Conservation (phyloP, 2,329 filamentous ascomycete genomes). For the Colletotrichum sp. region DNA sequence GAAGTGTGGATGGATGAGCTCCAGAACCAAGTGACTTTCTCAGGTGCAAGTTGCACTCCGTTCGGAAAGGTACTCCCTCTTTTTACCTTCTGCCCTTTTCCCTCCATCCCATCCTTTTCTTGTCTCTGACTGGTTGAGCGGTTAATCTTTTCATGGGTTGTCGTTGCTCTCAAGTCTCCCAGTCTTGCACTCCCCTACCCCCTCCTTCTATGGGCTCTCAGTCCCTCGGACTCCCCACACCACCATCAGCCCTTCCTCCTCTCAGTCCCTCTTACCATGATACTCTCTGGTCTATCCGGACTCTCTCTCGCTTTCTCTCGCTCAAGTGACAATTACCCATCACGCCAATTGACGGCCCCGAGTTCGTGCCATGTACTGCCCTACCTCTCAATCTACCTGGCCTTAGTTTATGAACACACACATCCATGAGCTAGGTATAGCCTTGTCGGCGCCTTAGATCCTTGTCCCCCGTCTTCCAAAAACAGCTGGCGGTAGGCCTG, state of each 20-base stretch:
- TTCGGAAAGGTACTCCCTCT: neutral
- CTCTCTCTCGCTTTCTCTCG: neutral
- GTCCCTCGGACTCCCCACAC: conserved; percentile 21
- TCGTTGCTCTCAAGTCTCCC: neutral
- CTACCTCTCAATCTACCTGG: neutral
- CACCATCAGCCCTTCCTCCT: conserved; percentile 10
- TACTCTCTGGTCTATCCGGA: conserved; percentile 4
- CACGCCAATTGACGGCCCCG: neutral
- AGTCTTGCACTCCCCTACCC: neutral
- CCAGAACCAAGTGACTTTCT: neutral
- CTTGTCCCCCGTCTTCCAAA: conserved; percentile 35
- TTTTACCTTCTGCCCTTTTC: neutral
- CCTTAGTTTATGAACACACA: conserved; percentile 11
- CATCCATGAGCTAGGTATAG: conserved; percentile 25
- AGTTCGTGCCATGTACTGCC: conserved; percentile 19
- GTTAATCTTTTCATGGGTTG: conserved; percentile 4
- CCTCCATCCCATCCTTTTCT: conserved; percentile 13
- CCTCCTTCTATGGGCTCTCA: conserved; percentile 4
- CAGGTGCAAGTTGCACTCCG: neutral
- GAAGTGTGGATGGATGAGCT: neutral
- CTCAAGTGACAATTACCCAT: conserved; percentile 10
- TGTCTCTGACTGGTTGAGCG: neutral
- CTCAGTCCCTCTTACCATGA: neutral
- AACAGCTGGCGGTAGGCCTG: conserved; percentile 29
- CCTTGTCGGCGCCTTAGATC: conserved; percentile 31